Base-by-base conservation (phyloP, 2,329 filamentous ascomycete species). In the Plectosphaerella sp. region DNA sequence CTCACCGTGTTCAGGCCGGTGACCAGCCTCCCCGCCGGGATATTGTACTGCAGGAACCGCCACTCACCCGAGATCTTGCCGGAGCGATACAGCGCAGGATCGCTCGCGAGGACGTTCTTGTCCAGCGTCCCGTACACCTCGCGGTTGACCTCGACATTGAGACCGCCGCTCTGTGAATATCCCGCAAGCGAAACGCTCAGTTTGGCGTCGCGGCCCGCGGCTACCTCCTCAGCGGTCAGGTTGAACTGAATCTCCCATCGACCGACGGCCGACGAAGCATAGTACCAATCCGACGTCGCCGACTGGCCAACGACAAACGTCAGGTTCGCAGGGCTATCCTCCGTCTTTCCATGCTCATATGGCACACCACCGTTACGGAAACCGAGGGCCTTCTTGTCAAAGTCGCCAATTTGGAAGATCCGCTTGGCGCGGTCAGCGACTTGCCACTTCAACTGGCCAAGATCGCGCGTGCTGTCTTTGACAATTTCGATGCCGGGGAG, bases 371-470 rank as follows among this genome's bases (percentile, higher is more conserved):
- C 70, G n/a, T 67, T 64, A 50, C 64, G 58, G 53, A 77, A 77
- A 1, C 72, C 73, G 2, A 67, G 57, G 1, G 68, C 64, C 45
- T 68, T 73, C 47, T 72, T 70, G 53, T 77, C 73, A 20, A 77
- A 68, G 14, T 64, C 67, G 18, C 74, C 74, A 42, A 77, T 65
- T 51, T 73, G 74, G 62, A 73, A 77, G 33, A 77, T 68, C 11
- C 35, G 68, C 49, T 52, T 52, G 5, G 15, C 15, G 15, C 52
- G 39, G 9, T 15, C n/a, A 5, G 48, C 43, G 1, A 56, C 39
- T 15, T 33, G 20, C 54, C 54, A 56, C 12, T 25, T 41, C n/a
- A 54, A 47, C 22, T 35, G 39, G 7, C 52, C 52, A 10, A 56
- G 52, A 20, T 54, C 33, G 15, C n/a, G 47, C 1, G 52, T 52